Percentiles rank a stretch among this genome's conserved stretches.
Evolutionary conservation across 768 basidiomycete species (phyloP).

Genomic region (Mrakia gelida): DNA sequence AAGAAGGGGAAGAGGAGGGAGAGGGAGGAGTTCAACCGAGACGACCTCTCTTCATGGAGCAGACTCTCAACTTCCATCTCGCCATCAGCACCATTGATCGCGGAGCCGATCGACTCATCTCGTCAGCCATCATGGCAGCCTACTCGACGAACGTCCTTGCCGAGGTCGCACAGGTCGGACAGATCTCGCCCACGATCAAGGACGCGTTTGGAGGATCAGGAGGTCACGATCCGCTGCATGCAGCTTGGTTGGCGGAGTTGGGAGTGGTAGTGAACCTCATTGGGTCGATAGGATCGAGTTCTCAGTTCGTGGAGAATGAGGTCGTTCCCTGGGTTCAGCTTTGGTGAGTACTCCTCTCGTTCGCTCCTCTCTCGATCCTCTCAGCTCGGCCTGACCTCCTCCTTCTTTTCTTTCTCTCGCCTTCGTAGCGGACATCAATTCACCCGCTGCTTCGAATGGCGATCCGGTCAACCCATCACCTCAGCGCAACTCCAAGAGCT

Average conservation of each 20-base stretch:
- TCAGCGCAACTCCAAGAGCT: conserved; percentile 75
- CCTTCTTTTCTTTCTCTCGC: background rate
- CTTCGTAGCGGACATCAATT: conserved; percentile 61
- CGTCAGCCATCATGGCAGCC: conserved; percentile 71
- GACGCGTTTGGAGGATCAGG: conserved; percentile 62
- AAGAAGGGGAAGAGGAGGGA: conserved; percentile 49
- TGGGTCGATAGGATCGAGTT: conserved; percentile 57
- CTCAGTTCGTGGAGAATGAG: conserved; percentile 75
- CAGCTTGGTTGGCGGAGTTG: conserved; percentile 78
- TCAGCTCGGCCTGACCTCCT: background rate
- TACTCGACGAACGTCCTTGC: conserved; percentile 80
- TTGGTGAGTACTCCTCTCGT: conserved; percentile 44
- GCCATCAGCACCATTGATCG: conserved; percentile 68
- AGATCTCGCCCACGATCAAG: conserved; percentile 55
- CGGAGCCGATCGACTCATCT: conserved; percentile 75
- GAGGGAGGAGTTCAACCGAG: conserved; percentile 20
- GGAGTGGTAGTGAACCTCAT: conserved; percentile 71
- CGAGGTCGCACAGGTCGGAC: conserved; percentile 66
- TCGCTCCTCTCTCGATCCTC: background rate
- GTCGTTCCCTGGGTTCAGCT: conserved; percentile 80
- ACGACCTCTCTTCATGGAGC: conserved; percentile 61
- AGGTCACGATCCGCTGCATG: conserved; percentile 73
- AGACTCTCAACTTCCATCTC: conserved; percentile 81
- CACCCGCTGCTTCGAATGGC: conserved; percentile 71
- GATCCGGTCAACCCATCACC: conserved; percentile 70